A percentile compares a stretch with the other conserved stretches of the same genome.
Evolutionary conservation across 1,284 basidiomycete species (phyloP).

Genomic region (Pseudozyma hubeiensis): DNA sequence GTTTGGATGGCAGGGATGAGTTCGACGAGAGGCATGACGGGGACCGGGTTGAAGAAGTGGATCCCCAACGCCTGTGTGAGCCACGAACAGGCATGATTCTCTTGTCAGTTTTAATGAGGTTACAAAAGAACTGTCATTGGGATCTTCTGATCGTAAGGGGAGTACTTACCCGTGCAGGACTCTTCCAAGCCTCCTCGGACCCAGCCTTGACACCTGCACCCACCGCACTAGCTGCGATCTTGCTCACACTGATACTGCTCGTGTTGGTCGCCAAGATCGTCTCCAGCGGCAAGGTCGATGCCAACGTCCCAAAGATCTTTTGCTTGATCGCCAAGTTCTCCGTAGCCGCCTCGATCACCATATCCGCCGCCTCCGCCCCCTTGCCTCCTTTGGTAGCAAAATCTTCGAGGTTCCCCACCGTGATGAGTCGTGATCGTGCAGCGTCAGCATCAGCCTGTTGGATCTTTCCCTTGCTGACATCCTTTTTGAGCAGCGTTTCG

Average conservation of each 20-base stretch:
- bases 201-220: constrained; percentile 46
- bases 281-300: constrained; percentile 76
- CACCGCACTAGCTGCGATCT: constrained; percentile 78
- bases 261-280: constrained; percentile 93
- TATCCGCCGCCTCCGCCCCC: constrained; percentile 85
- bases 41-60: constrained; percentile 89
- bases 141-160: no score
- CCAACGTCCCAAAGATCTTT: constrained; percentile 80
- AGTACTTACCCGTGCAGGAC: constrained; percentile 47
- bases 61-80: constrained; percentile 72
- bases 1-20: constrained; percentile 94
- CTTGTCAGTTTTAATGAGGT: not conserved
- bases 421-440: constrained; percentile 71
- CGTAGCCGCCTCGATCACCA: constrained; percentile 93
- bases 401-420: constrained; percentile 43
- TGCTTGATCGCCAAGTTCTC: constrained; percentile 86
- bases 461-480: constrained; percentile 86
- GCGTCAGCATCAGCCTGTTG: constrained; percentile 78
- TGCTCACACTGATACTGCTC: constrained; percentile 91
- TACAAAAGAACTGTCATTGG: not conserved
- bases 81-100: not conserved
- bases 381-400: constrained; percentile 44
- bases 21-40: constrained; percentile 85
- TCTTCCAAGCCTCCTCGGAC: constrained; percentile 48
- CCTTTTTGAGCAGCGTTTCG: constrained; percentile 81